Evolutionary conservation across 495 filamentous ascomycete species (phyloP).

Genomic region (Parmelia sp.): DNA sequence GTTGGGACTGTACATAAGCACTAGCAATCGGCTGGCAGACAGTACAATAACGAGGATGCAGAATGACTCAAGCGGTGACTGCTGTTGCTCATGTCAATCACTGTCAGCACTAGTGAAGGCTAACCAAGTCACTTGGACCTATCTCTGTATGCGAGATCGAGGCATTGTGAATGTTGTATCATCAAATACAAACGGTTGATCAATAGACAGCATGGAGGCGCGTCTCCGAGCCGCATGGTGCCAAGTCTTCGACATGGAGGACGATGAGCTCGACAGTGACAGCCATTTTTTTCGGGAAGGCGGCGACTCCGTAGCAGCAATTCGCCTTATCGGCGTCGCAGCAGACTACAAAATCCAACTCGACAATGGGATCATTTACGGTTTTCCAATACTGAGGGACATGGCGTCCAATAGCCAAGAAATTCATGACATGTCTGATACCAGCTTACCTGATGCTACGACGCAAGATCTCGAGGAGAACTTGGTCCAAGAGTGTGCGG

Average conservation of each 20-base stretch:
- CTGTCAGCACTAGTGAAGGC: no score
- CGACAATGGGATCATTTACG: not conserved
- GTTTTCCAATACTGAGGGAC: not conserved
- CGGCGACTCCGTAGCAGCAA: conserved; percentile 15
- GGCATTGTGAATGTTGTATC: not conserved
- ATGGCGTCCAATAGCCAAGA: conserved; percentile 8
- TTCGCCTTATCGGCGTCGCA: conserved; percentile 4
- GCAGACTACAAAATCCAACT: not conserved
- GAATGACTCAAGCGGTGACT: no score
- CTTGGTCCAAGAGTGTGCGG: not conserved
- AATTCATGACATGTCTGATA: not conserved
- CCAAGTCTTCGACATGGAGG: conserved; percentile 7
- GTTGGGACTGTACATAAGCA: no score
- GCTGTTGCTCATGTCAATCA: no score
- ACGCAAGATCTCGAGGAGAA: not conserved
- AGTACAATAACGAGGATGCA: no score
- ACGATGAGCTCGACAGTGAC: not conserved
- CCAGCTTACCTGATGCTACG: not conserved
- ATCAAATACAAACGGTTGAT: not conserved
- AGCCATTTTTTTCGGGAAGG: conserved; percentile 15
- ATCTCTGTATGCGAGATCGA: no score
- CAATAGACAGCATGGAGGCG: not conserved
- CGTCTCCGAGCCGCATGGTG: conserved; percentile 9
- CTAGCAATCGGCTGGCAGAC: no score
- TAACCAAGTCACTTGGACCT: no score